phyloP scores from a whole-genome alignment of 352 stramenopile species.

The Thalassiosira livingstoniorum region DNA sequence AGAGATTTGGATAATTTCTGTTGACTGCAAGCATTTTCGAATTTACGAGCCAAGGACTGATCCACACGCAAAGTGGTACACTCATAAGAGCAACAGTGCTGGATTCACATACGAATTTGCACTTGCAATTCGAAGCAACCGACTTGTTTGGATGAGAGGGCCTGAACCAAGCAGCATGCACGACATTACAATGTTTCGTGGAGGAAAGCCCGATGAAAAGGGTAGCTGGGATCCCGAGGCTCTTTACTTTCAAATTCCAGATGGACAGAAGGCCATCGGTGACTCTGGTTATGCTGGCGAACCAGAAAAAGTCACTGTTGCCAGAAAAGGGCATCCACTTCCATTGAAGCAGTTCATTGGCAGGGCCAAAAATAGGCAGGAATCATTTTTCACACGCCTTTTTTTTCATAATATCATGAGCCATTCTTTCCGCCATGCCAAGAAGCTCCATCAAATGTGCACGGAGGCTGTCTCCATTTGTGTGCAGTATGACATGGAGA shows the following conservation, averaged over 20 bases:
- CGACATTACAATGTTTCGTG: slow-evolving; percentile 41
- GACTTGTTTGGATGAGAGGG: slow-evolving; percentile 39
- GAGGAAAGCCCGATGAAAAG: slow-evolving; percentile 14
- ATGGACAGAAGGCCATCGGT: slow-evolving; percentile 31
- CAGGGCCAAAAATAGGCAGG: slow-evolving; percentile 10
- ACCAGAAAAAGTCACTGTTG: slow-evolving; percentile 30
- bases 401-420: not conserved
- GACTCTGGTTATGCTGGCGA: slow-evolving; percentile 42
- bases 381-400: slow-evolving; percentile 12
- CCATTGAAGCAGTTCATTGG: slow-evolving; percentile 40
- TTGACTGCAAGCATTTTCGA: slow-evolving; percentile 56
- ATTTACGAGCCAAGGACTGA: slow-evolving; percentile 45
- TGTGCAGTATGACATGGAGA: slow-evolving; percentile 22
- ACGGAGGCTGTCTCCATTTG: slow-evolving; percentile 10
- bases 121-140: slow-evolving; percentile 38
- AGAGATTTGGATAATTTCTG: slow-evolving; percentile 7
- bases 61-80: slow-evolving; percentile 55
- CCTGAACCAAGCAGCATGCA: slow-evolving; percentile 24
- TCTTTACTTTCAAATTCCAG: slow-evolving; percentile 41
- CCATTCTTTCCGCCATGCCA: slow-evolving; percentile 3
- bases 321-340: not conserved
- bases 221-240: slow-evolving; percentile 27
- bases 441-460: slow-evolving; percentile 1
- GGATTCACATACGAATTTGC: slow-evolving; percentile 57
- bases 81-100: slow-evolving; percentile 55